Percentiles rank a stretch among this genome's conserved stretches.
Conservation (phyloP, 805 yeast genomes). For the Yamadazyma phyllophila region DNA sequence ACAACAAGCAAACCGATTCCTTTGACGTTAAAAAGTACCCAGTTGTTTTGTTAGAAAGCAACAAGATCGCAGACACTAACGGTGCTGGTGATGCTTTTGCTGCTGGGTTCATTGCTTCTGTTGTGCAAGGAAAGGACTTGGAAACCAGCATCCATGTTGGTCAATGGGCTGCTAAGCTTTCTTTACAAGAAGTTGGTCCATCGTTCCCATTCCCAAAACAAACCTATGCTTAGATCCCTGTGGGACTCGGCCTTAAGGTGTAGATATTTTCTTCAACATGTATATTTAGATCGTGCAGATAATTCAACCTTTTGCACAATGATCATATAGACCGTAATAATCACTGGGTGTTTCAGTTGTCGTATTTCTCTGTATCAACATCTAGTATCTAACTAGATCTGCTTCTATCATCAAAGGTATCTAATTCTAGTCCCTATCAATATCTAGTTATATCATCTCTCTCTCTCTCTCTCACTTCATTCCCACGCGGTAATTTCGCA, state of each 20-base stretch:
- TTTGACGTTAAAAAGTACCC: constrained; percentile 52
- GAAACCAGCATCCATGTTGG: constrained; percentile 72
- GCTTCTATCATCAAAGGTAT: too few relatives aligned
- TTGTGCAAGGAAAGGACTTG: constrained; percentile 69
- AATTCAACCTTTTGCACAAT: constrained; percentile 10
- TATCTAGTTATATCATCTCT: too few relatives aligned
- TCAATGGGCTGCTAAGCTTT: constrained; percentile 93
- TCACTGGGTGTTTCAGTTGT: too few relatives aligned
- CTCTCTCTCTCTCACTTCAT: not conserved
- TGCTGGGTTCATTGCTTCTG: constrained; percentile 89
- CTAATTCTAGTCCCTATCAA: too few relatives aligned
- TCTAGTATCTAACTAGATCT: too few relatives aligned
- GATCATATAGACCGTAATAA: not conserved
- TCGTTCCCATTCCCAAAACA: constrained; percentile 82
- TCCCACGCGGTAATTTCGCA: not conserved
- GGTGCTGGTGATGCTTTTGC: constrained; percentile 99
- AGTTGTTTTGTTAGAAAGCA: constrained; percentile 67
- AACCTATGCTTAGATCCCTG: constrained; percentile 29
- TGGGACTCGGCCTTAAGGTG: too few relatives aligned
- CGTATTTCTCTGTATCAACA: too few relatives aligned
- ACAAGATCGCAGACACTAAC: constrained; percentile 83
- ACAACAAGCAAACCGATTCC: constrained; percentile 47
- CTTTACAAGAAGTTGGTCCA: constrained; percentile 93
- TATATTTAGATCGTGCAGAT: constrained; percentile 8
- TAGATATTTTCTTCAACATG: constrained; percentile 21